phyloP scores from a whole-genome alignment of 148 eudicot genomes.

The Diospyros kaki region DNA sequence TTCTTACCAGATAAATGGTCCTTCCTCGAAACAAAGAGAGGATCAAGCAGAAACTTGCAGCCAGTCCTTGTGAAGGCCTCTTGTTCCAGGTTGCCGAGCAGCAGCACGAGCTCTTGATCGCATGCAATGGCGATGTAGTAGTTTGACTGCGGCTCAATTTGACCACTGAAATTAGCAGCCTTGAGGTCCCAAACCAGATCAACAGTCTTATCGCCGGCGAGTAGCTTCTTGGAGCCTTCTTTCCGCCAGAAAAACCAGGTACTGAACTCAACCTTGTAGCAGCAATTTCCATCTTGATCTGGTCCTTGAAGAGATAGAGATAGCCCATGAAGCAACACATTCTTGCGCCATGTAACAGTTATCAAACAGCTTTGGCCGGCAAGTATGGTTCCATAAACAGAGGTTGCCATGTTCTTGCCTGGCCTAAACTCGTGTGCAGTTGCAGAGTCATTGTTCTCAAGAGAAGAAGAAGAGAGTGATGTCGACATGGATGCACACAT shows the following conservation, averaged over 20 bases:
- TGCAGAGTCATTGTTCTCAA: background rate
- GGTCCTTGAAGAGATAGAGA: conserved; percentile 59
- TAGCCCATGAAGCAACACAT: conserved; percentile 62
- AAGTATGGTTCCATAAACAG: conserved; percentile 49
- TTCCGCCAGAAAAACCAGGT: conserved; percentile 82
- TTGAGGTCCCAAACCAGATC: conserved; percentile 71
- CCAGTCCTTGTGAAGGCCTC: conserved; percentile 71
- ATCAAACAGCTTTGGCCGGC: conserved; percentile 39
- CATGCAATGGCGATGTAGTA: conserved; percentile 68
- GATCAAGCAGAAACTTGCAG: conserved; percentile 60
- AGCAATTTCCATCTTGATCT: conserved; percentile 29
- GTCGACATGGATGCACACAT: too few species aligned
- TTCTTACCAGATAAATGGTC: conserved; percentile 79
- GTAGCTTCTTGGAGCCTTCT: conserved; percentile 55
- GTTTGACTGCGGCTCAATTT: conserved; percentile 65
- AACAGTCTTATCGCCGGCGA: conserved; percentile 43
- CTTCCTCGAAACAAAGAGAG: conserved; percentile 53
- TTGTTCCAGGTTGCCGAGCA: conserved; percentile 60
- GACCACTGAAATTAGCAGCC: conserved; percentile 63
- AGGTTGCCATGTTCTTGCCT: conserved; percentile 66
- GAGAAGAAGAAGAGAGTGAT: conserved; percentile 29
- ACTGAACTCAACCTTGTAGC: conserved; percentile 72
- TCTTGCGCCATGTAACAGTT: conserved; percentile 81
- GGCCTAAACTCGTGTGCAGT: conserved; percentile 23
- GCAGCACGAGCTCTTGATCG: conserved; percentile 59